phyloP scores from a whole-genome alignment of 495 filamentous ascomycete species.

The Talaromyces stipitatus region DNA sequence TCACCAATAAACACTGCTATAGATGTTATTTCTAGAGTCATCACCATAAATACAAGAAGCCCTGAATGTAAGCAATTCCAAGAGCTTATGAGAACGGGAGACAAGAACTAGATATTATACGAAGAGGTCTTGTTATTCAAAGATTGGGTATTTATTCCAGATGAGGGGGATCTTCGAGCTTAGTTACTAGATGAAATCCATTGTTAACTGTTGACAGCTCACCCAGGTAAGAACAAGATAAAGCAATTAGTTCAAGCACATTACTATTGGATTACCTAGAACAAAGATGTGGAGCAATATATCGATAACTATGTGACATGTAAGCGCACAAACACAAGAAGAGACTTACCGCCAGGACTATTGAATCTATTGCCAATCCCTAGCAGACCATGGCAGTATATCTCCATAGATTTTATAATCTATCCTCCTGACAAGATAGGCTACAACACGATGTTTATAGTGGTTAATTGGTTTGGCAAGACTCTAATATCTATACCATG shows the following conservation, averaged over 20 bases:
- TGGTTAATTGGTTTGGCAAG: conserved; percentile 11
- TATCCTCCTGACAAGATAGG: background rate
- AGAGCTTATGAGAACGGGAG: background rate
- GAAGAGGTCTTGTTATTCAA: background rate
- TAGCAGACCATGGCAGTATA: conserved; percentile 11
- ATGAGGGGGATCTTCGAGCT: background rate
- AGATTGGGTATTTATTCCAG: background rate
- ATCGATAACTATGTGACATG: background rate
- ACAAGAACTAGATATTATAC: background rate
- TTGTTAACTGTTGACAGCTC: background rate
- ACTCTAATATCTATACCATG: conserved; percentile 5
- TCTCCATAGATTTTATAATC: conserved; percentile 12
- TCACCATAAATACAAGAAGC: background rate
- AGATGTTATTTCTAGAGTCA: background rate
- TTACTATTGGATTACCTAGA: background rate
- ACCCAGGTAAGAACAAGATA: conserved; percentile 5
- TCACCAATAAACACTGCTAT: background rate
- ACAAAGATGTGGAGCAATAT: background rate
- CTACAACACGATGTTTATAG: conserved; percentile 6
- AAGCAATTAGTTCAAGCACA: background rate
- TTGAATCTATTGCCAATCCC: conserved; percentile 14
- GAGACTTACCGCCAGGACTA: conserved; percentile 9
- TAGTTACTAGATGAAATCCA: too few relatives aligned
- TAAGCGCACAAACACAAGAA: background rate
- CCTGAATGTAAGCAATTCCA: background rate